These are phyloP conservation scores for Cymbidium sinense DNA, from an alignment of 106 monocot genomes.

Conservation along the genomic window DNA sequence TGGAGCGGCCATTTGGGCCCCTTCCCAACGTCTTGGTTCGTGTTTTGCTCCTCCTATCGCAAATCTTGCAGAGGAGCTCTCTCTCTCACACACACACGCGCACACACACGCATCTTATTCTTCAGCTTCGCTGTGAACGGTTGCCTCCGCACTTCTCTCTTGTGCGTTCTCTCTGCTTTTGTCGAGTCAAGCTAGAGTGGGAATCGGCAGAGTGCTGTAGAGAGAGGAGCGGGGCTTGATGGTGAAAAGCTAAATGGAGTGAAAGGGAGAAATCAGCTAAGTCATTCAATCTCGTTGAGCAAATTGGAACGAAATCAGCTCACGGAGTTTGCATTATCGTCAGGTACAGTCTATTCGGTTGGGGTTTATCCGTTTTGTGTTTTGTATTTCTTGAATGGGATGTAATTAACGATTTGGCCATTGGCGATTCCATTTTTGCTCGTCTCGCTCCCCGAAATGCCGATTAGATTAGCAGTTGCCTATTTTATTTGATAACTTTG, in stretches of 20 bases:
- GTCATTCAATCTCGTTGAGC: background rate
- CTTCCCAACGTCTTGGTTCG: background rate
- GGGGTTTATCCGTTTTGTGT: background rate
- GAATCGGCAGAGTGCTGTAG: background rate
- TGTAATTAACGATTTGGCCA: no score
- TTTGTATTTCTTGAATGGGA: no score
- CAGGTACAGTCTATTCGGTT: background rate
- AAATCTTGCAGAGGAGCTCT: no score
- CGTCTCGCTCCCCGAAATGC: background rate
- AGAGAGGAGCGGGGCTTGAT: background rate
- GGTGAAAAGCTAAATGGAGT: background rate
- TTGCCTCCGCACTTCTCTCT: background rate
- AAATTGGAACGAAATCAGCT: background rate
- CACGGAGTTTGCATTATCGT: background rate
- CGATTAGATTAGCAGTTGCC: background rate
- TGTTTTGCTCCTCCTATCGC: background rate
- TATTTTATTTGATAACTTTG: background rate
- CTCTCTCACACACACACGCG: no score
- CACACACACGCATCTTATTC: no score
- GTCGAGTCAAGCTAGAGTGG: background rate
- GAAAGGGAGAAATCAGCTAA: background rate
- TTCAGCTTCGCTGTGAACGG: background rate
- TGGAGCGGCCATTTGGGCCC: background rate
- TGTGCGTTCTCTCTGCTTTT: background rate
- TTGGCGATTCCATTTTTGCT: background rate